These are phyloP conservation scores for Salvia sclarea DNA, from an alignment of 305 asterid genomes.

Conservation along the genomic window DNA sequence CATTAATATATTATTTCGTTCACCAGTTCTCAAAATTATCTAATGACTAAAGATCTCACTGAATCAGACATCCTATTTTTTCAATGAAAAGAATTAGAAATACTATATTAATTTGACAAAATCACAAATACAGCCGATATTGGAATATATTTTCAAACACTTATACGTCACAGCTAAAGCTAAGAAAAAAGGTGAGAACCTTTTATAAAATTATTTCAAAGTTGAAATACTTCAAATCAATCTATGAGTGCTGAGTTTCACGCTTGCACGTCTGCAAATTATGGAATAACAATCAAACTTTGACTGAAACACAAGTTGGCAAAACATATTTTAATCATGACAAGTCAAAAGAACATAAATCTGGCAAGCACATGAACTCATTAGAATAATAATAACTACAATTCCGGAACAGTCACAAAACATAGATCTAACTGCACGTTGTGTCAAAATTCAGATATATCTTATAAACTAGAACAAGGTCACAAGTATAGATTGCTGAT, in stretches of 20 bases:
- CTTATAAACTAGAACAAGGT: too few relatives aligned
- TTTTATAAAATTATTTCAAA: background rate
- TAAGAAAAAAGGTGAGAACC: background rate
- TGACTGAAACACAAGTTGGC: background rate
- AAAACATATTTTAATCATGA: background rate
- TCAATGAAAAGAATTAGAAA: too few relatives aligned
- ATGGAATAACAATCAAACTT: background rate
- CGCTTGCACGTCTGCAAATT: background rate
- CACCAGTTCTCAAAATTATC: background rate
- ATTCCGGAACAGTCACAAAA: background rate
- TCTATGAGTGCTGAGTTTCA: background rate
- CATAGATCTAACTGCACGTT: background rate
- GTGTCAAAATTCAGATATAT: background rate
- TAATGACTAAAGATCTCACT: background rate
- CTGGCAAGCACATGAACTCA: background rate
- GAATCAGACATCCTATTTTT: background rate
- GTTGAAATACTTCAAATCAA: background rate
- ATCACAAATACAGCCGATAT: background rate
- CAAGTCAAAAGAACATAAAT: background rate
- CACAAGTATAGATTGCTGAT: conserved; percentile 20
- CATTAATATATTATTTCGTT: background rate
- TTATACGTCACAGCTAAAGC: background rate
- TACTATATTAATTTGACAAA: background rate
- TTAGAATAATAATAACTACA: background rate
- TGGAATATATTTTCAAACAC: background rate